Evolutionary conservation across 352 stramenopile genomes (phyloP).

Genomic region (Globisporangium emineosum): DNA sequence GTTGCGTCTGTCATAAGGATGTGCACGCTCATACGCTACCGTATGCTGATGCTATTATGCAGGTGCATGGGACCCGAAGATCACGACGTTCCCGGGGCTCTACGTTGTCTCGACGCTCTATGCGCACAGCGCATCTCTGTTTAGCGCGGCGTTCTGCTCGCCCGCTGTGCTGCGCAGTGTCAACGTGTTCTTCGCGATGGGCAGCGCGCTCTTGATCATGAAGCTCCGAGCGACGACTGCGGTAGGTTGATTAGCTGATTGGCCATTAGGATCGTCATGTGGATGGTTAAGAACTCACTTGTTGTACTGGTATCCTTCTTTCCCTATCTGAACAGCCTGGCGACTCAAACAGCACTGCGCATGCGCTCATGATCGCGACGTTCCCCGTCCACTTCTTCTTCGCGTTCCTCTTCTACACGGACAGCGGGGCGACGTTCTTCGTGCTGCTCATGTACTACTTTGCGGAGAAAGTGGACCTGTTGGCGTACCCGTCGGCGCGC

Average conservation of each 20-base stretch:
- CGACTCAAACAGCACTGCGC: constrained; percentile 47
- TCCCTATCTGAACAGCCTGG: constrained; percentile 20
- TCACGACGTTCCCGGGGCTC: constrained; percentile 90
- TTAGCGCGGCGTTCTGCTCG: constrained; percentile 47
- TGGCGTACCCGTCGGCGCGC: constrained; percentile 27
- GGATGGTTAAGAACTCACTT: background rate
- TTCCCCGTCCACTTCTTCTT: constrained; percentile 90
- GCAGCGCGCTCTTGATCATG: constrained; percentile 49
- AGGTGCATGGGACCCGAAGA: constrained; percentile 90
- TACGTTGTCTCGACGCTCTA: constrained; percentile 68
- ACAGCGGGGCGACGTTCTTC: constrained; percentile 83
- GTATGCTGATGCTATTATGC: background rate
- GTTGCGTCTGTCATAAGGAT: background rate
- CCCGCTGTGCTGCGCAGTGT: constrained; percentile 55
- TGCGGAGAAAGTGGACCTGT: constrained; percentile 48
- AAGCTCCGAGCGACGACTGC: constrained; percentile 40
- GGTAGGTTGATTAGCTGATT: constrained; percentile 12
- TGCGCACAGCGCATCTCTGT: constrained; percentile 18
- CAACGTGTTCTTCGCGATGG: constrained; percentile 80
- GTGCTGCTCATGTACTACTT: constrained; percentile 82
- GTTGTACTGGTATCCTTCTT: background rate
- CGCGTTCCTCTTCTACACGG: constrained; percentile 89
- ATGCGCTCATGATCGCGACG: constrained; percentile 62
- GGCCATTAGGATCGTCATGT: background rate
- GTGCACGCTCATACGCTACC: background rate